Conservation (phyloP, 1,284 basidiomycete species). For the Austropuccinia psidii region DNA sequence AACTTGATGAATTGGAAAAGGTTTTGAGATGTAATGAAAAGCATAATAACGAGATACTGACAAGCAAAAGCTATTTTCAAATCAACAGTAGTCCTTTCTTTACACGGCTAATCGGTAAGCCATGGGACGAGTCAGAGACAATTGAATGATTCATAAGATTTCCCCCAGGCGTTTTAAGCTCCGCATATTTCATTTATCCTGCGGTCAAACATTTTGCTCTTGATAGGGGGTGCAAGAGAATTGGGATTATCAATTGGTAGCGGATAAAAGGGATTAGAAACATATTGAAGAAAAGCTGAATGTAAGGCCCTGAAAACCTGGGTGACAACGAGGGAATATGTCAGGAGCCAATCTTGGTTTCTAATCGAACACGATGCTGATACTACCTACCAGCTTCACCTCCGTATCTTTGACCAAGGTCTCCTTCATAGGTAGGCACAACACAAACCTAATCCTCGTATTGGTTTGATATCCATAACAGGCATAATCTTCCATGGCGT, state of each 20-base stretch:
- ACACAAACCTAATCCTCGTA: conserved; percentile 27
- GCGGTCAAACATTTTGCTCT: conserved; percentile 22
- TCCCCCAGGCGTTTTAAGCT: background rate
- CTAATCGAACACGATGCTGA: background rate
- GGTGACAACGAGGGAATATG: background rate
- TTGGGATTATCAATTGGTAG: conserved; percentile 9
- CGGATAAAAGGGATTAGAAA: conserved; percentile 29
- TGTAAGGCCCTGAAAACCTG: conserved; percentile 33
- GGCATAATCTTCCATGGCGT: conserved; percentile 30
- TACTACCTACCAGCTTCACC: conserved; percentile 21
- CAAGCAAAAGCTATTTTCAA: too few species aligned
- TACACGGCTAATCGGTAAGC: too few species aligned
- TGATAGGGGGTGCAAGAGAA: conserved; percentile 10
- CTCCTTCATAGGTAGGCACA: conserved; percentile 25
- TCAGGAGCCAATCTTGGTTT: background rate
- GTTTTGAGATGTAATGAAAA: background rate
- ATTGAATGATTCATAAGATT: background rate
- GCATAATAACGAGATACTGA: background rate
- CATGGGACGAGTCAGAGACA: background rate
- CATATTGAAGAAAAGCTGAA: conserved; percentile 21
- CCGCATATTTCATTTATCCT: conserved; percentile 15
- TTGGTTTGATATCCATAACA: conserved; percentile 35
- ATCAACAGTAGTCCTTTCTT: too few species aligned
- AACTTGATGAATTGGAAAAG: too few species aligned
- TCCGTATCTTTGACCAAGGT: conserved; percentile 26